A percentile compares a stretch with the other conserved stretches of the same genome.
phyloP scores from a whole-genome alignment of 1,284 basidiomycete genomes.

The Rhodotorula glutinis region DNA sequence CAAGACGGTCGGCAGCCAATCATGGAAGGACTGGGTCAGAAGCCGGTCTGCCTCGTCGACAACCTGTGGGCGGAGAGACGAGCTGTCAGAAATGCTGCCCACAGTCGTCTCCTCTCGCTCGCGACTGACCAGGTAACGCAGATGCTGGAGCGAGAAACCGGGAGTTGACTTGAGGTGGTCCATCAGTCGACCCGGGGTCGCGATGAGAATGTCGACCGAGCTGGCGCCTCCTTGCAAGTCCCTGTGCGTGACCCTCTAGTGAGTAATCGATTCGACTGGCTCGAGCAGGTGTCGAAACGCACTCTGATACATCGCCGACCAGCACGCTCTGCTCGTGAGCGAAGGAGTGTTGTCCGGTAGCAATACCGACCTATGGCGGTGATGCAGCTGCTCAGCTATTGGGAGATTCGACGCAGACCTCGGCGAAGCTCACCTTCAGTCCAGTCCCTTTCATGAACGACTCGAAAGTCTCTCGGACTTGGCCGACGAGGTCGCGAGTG shows the following conservation, averaged over 20 bases:
- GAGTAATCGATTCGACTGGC: conserved; percentile 42
- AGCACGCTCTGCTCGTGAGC: conserved; percentile 72
- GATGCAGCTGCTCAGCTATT: neutral
- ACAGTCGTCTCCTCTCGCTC: neutral
- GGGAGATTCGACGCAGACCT: no score
- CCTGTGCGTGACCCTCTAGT: conserved; percentile 50
- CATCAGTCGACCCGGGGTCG: conserved; percentile 90
- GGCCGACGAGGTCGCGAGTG: conserved; percentile 88
- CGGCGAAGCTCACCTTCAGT: conserved; percentile 61
- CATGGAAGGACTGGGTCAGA: conserved; percentile 90
- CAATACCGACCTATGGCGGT: conserved; percentile 64
- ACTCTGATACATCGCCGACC: conserved; percentile 58
- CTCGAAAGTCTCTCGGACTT: conserved; percentile 91
- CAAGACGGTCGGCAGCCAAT: conserved; percentile 82
- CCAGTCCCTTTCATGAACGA: conserved; percentile 77
- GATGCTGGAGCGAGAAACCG: conserved; percentile 87
- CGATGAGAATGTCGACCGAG: conserved; percentile 89
- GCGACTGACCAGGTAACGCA: conserved; percentile 75
- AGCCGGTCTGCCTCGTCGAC: conserved; percentile 97
- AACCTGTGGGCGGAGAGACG: conserved; percentile 57
- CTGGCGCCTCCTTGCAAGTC: conserved; percentile 62
- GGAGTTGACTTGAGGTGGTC: conserved; percentile 85
- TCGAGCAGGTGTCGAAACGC: no score
- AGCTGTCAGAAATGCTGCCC: no score
- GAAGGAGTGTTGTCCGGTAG: conserved; percentile 80